Percentiles rank a stretch among this genome's conserved stretches.
Evolutionary conservation across 2,329 filamentous ascomycete genomes (phyloP).

Genomic region (Fusarium sp.): DNA sequence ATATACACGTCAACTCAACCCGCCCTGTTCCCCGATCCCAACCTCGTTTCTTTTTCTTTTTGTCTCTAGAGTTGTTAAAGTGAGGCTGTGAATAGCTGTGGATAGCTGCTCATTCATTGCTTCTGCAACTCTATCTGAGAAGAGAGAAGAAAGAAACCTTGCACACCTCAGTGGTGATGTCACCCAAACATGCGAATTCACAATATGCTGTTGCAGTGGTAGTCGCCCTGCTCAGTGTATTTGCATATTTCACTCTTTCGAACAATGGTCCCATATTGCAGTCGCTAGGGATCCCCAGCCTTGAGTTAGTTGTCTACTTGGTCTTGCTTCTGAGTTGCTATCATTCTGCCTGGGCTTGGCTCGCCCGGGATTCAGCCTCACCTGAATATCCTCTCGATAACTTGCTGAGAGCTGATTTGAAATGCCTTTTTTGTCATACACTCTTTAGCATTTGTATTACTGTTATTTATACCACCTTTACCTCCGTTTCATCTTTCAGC

Average conservation of each 20-base stretch:
- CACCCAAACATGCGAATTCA: conserved; percentile 9
- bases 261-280: not conserved
- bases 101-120: not conserved
- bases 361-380: not conserved
- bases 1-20: conserved; percentile 20
- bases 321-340: not conserved
- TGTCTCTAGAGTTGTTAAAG: not conserved
- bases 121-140: conserved; percentile 1
- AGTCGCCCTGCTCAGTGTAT: conserved; percentile 40
- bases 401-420: not conserved
- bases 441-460: not conserved
- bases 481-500: not conserved
- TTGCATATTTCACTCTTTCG: conserved; percentile 19
- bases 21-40: not conserved
- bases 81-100: conserved; percentile 4
- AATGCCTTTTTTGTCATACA: not conserved
- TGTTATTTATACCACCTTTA: not conserved
- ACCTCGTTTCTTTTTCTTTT: not conserved
- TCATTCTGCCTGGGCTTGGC: not conserved
- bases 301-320: conserved; percentile 27
- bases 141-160: conserved; percentile 9
- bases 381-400: not conserved
- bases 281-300: not conserved
- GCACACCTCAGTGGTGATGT: conserved; percentile 22
- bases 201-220: conserved; percentile 32